Base-by-base conservation (phyloP, 2,329 filamentous ascomycete genomes). In the Colletotrichum cordylinicola region DNA sequence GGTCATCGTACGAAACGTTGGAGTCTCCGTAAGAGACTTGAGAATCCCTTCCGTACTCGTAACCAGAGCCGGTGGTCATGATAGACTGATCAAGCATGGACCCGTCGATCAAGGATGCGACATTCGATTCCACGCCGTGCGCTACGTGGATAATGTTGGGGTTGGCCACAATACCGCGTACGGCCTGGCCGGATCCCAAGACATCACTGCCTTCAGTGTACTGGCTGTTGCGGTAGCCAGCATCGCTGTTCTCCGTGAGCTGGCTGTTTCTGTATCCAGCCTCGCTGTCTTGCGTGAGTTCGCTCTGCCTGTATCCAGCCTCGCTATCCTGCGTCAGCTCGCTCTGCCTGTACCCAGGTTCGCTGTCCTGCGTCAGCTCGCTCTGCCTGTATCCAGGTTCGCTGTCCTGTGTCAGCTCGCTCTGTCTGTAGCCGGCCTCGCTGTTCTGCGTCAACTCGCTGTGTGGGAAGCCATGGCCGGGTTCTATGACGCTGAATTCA, bases 31-130 rank as follows among this genome's bases (percentile, higher is more conserved):
- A 75, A 24, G 73, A 75, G 13, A 67, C 64, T 43, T 75, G 73
- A 12, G 73, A 75, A 48, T 75, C 73, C 29, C 70, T 75, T 21
- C 62, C 62, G 33, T 76, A 76, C 13, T 76, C 71, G 52, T 76
- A 79, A 37, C 87, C 88, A 15, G 91, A 93, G 12, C 71, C 78
- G 43, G 82, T 87, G 4, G 92, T 96, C 69, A 98, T 82, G 15
- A 93, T 91, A 3, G 95, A 98, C 67, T 90, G 90, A 6, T 91
- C 90, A 18, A 91, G 82, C 83, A 90, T 87, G 1, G 95, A 96
- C 21, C 96, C 95, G 79, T 97, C 94, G 2, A 93, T 87, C 8
- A 98, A 87, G 18, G 96, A 98, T 9, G 96, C 96, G 13, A 98
- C 96, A 12, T 94, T 94, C 16, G 96, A 98, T 84, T 98, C 96